Conservation (phyloP, 352 stramenopile genomes). For the Globisporangium yorkense region DNA sequence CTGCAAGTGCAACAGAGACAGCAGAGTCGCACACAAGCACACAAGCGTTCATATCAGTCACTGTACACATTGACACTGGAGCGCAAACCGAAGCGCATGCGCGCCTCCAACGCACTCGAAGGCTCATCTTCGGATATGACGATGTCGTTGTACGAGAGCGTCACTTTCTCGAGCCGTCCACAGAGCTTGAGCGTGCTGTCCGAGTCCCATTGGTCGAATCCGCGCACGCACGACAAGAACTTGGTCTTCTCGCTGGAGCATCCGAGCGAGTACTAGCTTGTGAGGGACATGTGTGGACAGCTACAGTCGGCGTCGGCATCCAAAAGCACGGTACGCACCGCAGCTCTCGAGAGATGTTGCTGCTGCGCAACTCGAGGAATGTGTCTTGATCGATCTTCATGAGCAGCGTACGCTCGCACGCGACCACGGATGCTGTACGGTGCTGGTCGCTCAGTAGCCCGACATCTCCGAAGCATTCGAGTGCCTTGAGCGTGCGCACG, state of each 20-base stretch:
- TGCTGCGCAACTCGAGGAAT: conserved; percentile 54
- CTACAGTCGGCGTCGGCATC: background rate
- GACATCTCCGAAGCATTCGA: conserved; percentile 72
- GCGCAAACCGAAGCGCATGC: no score
- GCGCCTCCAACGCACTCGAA: conserved; percentile 28
- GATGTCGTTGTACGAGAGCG: conserved; percentile 61
- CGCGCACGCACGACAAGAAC: conserved; percentile 37
- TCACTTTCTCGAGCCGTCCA: conserved; percentile 54
- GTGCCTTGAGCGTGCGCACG: conserved; percentile 50
- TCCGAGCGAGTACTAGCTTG: background rate
- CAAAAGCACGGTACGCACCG: conserved; percentile 19
- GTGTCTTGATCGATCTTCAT: conserved; percentile 66
- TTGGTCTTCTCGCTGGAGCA: conserved; percentile 49
- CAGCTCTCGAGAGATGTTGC: conserved; percentile 47
- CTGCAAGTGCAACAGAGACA: conserved; percentile 10
- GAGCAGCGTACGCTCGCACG: conserved; percentile 56
- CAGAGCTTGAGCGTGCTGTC: conserved; percentile 51
- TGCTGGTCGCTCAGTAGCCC: conserved; percentile 48
- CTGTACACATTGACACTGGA: no score
- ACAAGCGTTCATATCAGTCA: background rate
- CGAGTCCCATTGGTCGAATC: conserved; percentile 60
- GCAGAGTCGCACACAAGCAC: background rate
- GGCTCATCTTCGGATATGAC: conserved; percentile 46
- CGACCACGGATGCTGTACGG: conserved; percentile 62
- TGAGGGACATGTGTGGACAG: background rate